A percentile compares a stretch with the other conserved stretches of the same genome.
Conservation (phyloP, 192 early-diverging fungal genomes). For the Podila verticillata region DNA sequence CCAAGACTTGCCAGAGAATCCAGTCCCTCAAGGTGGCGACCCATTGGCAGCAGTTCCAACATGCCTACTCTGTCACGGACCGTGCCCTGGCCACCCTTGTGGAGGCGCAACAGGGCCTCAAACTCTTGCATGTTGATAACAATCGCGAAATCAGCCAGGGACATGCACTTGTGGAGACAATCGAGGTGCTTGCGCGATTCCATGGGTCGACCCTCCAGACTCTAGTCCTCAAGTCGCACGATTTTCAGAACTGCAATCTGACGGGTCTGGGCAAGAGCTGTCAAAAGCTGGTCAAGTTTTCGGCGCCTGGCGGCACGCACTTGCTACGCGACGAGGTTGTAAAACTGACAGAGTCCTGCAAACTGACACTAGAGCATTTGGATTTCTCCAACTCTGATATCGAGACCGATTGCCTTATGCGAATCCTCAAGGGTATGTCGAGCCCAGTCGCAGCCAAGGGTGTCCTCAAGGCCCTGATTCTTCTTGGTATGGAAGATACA, state of each 20-base stretch:
- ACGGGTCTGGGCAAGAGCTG: constrained; percentile 34
- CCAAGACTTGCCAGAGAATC: constrained; percentile 35
- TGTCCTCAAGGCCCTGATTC: constrained; percentile 34
- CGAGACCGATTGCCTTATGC: constrained; percentile 32
- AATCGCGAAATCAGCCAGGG: constrained; percentile 47
- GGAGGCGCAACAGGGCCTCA: constrained; percentile 9
- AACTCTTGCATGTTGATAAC: constrained; percentile 41
- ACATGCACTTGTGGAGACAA: constrained; percentile 23
- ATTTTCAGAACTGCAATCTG: constrained; percentile 45
- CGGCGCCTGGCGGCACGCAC: constrained; percentile 42
- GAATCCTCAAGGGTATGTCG: constrained; percentile 27
- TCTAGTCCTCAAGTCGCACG: constrained; percentile 39
- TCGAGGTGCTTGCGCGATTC: constrained; percentile 8
- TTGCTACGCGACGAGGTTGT: constrained; percentile 25
- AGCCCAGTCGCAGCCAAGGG: constrained; percentile 35
- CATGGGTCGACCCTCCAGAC: constrained; percentile 34
- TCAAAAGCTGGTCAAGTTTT: constrained; percentile 21
- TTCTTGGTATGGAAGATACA: constrained; percentile 48
- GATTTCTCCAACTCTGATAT: constrained; percentile 52
- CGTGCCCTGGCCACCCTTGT: constrained; percentile 26
- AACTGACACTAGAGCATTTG: constrained; percentile 43
- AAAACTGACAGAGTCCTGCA: constrained; percentile 32
- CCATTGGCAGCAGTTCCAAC: constrained; percentile 31
- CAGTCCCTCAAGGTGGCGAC: constrained; percentile 40
- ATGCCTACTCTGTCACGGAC: constrained; percentile 41